A percentile compares a stretch with the other conserved stretches of the same genome.
Evolutionary conservation across 2,329 filamentous ascomycete genomes (phyloP).

Genomic region (Emergomyces africanus): DNA sequence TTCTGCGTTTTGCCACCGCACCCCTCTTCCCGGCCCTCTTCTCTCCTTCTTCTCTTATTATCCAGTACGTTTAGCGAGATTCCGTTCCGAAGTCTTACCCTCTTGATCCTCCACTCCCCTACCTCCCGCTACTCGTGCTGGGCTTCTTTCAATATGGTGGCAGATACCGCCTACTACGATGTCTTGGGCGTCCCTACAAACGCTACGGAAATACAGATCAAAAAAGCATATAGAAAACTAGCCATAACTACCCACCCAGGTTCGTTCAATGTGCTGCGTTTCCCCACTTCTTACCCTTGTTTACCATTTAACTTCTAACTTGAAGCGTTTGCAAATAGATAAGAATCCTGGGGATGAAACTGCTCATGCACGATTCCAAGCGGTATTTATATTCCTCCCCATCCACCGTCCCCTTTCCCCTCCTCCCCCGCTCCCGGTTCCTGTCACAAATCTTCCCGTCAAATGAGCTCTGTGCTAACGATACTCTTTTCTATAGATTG

Average conservation of each 20-base stretch:
- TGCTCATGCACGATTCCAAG: conserved; percentile 88
- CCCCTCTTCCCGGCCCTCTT: too few species aligned
- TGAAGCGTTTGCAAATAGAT: conserved; percentile 41
- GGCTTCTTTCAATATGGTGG: conserved; percentile 50
- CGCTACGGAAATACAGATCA: conserved; percentile 84
- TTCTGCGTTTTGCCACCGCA: too few species aligned
- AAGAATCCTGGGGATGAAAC: conserved; percentile 96
- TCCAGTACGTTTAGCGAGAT: not conserved
- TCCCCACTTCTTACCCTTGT: not conserved
- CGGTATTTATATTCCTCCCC: conserved; percentile 41
- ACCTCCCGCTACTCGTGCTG: not conserved
- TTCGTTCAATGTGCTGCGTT: conserved; percentile 25
- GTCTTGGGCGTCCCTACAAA: conserved; percentile 70
- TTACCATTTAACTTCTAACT: not conserved
- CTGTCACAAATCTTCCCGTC: not conserved
- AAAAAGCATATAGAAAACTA: conserved; percentile 90
- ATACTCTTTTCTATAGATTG: conserved; percentile 36
- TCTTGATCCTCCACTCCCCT: too few species aligned
- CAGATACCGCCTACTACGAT: conserved; percentile 82
- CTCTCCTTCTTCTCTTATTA: too few species aligned
- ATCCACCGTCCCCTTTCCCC: not conserved
- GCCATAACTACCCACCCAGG: conserved; percentile 88
- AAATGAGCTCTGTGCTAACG: not conserved
- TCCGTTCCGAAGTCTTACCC: too few species aligned
- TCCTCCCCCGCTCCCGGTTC: not conserved